phyloP scores from a whole-genome alignment of 352 stramenopile species.

The Pythium myriotylum region DNA sequence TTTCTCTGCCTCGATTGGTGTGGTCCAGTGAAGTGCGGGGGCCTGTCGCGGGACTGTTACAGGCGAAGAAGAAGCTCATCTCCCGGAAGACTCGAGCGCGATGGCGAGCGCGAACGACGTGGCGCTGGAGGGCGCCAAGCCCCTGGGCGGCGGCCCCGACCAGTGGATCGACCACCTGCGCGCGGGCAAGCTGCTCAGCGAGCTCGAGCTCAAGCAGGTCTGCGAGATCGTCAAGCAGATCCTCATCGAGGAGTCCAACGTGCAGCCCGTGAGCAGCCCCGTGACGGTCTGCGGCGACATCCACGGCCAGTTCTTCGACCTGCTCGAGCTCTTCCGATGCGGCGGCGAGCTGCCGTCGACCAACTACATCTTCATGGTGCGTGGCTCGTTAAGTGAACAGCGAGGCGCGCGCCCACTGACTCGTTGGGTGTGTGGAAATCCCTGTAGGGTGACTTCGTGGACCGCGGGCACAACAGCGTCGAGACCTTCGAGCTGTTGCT shows the following conservation, averaged over 20 bases:
- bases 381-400: conserved; percentile 2
- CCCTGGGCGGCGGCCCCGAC: conserved; percentile 64
- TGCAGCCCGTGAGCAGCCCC: conserved; percentile 88
- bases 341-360: conserved; percentile 83
- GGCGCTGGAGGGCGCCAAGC: conserved; percentile 52
- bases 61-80: conserved; percentile 5
- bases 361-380: conserved; percentile 92
- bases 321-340: conserved; percentile 87
- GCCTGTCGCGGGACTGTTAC: conserved; percentile 13
- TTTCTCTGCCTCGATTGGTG: conserved; percentile 8
- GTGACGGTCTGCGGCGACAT: conserved; percentile 91
- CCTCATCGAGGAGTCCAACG: conserved; percentile 92
- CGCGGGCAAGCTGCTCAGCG: conserved; percentile 77
- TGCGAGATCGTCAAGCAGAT: conserved; percentile 92
- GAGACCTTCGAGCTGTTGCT: conserved; percentile 90
- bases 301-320: conserved; percentile 90
- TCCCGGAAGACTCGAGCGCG: background rate
- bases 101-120: conserved; percentile 71
- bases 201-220: conserved; percentile 89
- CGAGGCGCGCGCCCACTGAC: background rate
- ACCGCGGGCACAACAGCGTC: conserved; percentile 90
- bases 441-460: conserved; percentile 86
- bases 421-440: conserved; percentile 9
- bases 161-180: conserved; percentile 87
- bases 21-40: background rate